Percentiles rank a stretch among this genome's conserved stretches.
phyloP scores from a whole-genome alignment of 176 grass and related monocot genomes.

The Rhynchospora pubera region DNA sequence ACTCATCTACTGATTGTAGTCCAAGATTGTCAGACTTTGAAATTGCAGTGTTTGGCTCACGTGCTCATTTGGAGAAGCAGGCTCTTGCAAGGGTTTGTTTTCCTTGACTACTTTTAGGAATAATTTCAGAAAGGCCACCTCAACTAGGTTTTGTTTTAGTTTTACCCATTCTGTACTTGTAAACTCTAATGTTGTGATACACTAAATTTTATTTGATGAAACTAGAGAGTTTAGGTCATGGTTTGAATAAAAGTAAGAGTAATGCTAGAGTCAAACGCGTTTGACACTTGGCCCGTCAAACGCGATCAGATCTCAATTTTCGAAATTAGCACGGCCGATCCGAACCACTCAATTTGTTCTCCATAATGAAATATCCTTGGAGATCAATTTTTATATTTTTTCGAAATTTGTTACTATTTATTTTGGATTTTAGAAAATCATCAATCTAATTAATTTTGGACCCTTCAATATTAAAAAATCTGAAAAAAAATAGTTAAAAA shows the following conservation, averaged over 20 bases:
- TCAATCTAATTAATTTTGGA: no score
- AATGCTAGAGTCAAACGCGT: no score
- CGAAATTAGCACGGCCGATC: no score
- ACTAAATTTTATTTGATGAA: not conserved
- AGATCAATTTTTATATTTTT: no score
- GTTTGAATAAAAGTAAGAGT: not conserved
- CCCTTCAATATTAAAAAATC: no score
- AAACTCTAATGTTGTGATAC: not conserved
- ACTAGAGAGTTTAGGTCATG: not conserved
- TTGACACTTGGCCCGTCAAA: no score
- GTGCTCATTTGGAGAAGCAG: slow-evolving; percentile 89
- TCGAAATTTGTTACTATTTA: no score
- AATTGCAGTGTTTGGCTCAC: slow-evolving; percentile 88
- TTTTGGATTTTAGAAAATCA: no score
- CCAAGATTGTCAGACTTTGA: slow-evolving; percentile 53
- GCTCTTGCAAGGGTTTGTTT: slow-evolving; percentile 81
- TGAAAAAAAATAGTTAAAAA: no score
- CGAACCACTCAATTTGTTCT: no score
- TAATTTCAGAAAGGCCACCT: not conserved
- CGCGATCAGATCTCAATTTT: no score
- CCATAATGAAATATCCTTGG: no score
- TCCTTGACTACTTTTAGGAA: not conserved
- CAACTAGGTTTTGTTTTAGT: not conserved
- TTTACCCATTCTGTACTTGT: not conserved
- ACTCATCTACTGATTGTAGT: slow-evolving; percentile 13